A percentile compares a stretch with the other conserved stretches of the same genome.
Conservation (phyloP, 495 filamentous ascomycete genomes). For the Penicillium coprophilum region DNA sequence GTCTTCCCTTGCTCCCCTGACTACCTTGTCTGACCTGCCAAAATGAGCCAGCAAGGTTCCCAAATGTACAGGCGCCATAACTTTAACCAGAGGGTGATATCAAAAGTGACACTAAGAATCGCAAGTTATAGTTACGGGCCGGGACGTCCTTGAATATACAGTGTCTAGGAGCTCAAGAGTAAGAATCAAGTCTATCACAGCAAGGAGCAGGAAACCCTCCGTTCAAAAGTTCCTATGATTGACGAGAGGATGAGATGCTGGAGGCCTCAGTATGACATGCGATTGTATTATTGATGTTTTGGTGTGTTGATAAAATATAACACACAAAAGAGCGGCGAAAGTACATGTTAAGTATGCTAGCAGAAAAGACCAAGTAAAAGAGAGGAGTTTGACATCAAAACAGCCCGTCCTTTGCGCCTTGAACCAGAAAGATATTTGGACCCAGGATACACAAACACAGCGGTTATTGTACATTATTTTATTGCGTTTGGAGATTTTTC, state of each 20-base stretch:
- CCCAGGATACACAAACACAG: background rate
- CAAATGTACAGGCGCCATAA: no score
- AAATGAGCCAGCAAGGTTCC: no score
- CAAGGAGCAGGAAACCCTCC: no score
- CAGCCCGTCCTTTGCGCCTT: background rate
- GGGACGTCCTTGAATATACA: no score
- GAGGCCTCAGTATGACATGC: background rate
- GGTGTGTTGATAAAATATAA: constrained; percentile 6
- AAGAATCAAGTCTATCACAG: no score
- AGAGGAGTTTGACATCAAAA: background rate
- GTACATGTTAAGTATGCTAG: background rate
- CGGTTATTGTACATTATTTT: background rate
- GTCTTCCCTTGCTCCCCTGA: background rate
- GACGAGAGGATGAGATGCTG: no score
- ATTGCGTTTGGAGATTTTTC: background rate
- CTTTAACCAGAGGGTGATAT: no score
- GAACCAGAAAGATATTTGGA: background rate
- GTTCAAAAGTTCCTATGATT: no score
- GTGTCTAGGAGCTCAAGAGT: no score
- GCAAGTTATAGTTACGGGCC: no score
- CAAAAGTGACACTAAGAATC: no score
- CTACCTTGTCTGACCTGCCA: no score
- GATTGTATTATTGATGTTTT: background rate
- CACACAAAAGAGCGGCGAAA: constrained; percentile 18
- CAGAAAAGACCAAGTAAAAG: background rate